These are phyloP conservation scores for Alternaria arbusti DNA, from an alignment of 2,329 filamentous ascomycete species.

Conservation along the genomic window DNA sequence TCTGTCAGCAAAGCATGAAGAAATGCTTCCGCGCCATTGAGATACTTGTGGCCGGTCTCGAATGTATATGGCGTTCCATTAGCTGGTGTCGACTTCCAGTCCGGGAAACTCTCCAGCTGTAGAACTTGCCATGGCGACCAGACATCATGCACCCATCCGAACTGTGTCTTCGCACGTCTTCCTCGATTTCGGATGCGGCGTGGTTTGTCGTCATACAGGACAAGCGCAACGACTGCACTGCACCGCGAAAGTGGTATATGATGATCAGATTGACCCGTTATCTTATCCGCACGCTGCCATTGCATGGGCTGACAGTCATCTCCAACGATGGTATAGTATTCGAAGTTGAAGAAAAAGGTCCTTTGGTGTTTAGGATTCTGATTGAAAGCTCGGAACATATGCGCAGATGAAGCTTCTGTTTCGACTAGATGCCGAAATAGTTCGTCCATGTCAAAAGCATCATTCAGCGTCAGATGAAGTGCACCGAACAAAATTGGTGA, in stretches of 20 bases:
- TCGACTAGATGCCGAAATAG: conserved; percentile 62
- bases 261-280: conserved; percentile 48
- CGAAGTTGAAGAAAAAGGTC: conserved; percentile 68
- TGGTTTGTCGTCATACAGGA: conserved; percentile 60
- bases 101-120: conserved; percentile 44
- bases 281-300: conserved; percentile 65
- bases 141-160: conserved; percentile 63
- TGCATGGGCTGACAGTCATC: conserved; percentile 62
- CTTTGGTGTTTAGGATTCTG: conserved; percentile 57
- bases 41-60: conserved; percentile 62
- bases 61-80: conserved; percentile 60
- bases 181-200: conserved; percentile 58
- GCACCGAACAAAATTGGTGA: conserved; percentile 66
- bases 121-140: conserved; percentile 67
- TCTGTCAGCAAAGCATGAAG: conserved; percentile 64
- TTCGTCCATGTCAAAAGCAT: conserved; percentile 68
- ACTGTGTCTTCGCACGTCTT: conserved; percentile 55
- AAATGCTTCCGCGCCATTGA: conserved; percentile 68
- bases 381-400: conserved; percentile 60
- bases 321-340: conserved; percentile 68
- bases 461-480: conserved; percentile 63
- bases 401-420: conserved; percentile 52
- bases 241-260: conserved; percentile 68
- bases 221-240: conserved; percentile 65
- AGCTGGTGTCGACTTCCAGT: conserved; percentile 55